These are phyloP conservation scores for Dryas alaskensis DNA, from an alignment of 306 rosid genomes.

Conservation along the genomic window DNA sequence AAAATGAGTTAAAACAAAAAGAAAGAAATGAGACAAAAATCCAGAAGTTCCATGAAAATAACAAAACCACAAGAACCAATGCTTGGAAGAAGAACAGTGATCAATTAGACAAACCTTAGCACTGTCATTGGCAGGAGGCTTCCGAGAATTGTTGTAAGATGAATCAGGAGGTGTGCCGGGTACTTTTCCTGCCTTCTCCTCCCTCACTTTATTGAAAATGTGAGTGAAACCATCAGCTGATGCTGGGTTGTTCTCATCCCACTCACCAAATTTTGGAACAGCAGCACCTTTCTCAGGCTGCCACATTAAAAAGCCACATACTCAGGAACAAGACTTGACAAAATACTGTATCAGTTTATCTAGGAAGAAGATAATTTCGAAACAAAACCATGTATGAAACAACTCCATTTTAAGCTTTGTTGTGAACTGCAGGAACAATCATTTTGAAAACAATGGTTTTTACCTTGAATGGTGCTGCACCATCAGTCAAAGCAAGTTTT, in stretches of 20 bases:
- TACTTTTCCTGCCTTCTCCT: conserved; percentile 52
- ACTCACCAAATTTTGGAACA: conserved; percentile 93
- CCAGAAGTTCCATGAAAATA: conserved; percentile 9
- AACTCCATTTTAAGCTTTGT: not conserved
- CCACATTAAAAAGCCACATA: conserved; percentile 19
- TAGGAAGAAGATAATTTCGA: not conserved
- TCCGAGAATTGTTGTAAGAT: conserved; percentile 25
- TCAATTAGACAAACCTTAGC: conserved; percentile 42
- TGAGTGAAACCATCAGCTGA: conserved; percentile 85
- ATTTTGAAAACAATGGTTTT: conserved; percentile 3
- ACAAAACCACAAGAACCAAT: not conserved
- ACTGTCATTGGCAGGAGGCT: conserved; percentile 32
- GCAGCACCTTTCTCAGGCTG: conserved; percentile 92
- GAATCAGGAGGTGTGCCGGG: conserved; percentile 47
- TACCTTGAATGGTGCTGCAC: not conserved
- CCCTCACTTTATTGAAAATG: conserved; percentile 73
- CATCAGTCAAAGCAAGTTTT: not conserved
- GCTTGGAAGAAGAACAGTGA: not conserved
- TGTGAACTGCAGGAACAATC: not conserved
- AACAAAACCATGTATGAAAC: not conserved
- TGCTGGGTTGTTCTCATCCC: conserved; percentile 81
- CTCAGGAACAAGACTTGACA: conserved; percentile 18
- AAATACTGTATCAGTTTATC: conserved; percentile 1
- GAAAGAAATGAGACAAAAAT: conserved; percentile 21
- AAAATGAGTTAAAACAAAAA: conserved; percentile 20